Conservation (phyloP, 1,284 basidiomycete species). For the Ustilago sp. region DNA sequence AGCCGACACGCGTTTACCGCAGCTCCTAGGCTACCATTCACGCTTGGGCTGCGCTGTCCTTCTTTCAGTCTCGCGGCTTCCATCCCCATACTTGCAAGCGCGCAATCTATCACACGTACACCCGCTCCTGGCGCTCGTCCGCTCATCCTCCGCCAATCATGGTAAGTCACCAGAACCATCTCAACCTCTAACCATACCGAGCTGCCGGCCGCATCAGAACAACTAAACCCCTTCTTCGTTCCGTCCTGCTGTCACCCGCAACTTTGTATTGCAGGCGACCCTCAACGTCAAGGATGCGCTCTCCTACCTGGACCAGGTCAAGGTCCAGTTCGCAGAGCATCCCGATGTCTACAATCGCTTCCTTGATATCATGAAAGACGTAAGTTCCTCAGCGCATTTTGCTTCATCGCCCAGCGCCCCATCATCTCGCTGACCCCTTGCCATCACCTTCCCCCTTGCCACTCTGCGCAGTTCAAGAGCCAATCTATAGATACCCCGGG, state of each 20-base stretch:
- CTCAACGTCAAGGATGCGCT: slow-evolving; percentile 83
- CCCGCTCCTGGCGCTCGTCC: slow-evolving; percentile 15
- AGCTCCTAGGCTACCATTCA: not conserved
- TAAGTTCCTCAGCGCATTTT: slow-evolving; percentile 20
- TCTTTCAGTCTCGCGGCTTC: not conserved
- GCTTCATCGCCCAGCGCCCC: not conserved
- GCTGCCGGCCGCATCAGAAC: not conserved
- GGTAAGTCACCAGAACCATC: slow-evolving; percentile 16
- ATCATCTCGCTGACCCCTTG: slow-evolving; percentile 3
- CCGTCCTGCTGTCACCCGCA: not conserved
- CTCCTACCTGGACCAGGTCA: slow-evolving; percentile 95
- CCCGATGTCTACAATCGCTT: slow-evolving; percentile 98
- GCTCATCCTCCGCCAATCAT: slow-evolving; percentile 34
- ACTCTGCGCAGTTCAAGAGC: slow-evolving; percentile 62
- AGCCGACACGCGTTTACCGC: not conserved
- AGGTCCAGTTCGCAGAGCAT: slow-evolving; percentile 84
- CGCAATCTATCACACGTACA: not conserved
- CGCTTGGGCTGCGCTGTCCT: slow-evolving; percentile 7
- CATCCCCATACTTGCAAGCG: not conserved
- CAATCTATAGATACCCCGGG: slow-evolving; percentile 91
- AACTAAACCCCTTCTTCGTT: not conserved
- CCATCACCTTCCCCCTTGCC: not conserved
- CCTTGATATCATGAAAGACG: slow-evolving; percentile 98
- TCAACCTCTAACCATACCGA: not conserved
- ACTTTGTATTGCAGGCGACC: slow-evolving; percentile 51